Percentiles rank a stretch among this genome's conserved stretches.
These are phyloP conservation scores for Lactarius pseudohatsudake DNA, from an alignment of 768 basidiomycete genomes.

Conservation along the genomic window DNA sequence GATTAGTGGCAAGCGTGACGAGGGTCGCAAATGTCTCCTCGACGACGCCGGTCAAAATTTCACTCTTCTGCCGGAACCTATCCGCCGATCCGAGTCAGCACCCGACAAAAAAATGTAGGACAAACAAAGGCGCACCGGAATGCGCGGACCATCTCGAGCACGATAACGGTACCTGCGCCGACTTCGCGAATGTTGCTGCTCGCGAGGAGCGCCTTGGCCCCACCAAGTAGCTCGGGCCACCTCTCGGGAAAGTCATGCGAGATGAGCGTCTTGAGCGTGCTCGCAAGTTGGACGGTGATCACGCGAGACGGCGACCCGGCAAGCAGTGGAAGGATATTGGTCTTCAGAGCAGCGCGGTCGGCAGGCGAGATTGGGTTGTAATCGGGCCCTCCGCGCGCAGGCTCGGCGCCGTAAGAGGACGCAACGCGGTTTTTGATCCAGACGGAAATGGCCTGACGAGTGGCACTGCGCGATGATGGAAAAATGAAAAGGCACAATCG, in stretches of 20 bases:
- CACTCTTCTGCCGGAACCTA: conserved; percentile 69
- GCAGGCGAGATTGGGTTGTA: conserved; percentile 58
- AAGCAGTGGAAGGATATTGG: conserved; percentile 66
- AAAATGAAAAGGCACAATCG: conserved; percentile 20
- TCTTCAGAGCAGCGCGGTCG: conserved; percentile 74
- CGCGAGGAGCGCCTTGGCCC: conserved; percentile 60
- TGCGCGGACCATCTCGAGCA: conserved; percentile 75
- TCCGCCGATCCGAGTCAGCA: neutral
- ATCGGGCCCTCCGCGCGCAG: conserved; percentile 51
- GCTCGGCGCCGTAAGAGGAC: conserved; percentile 58
- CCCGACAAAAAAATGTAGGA: neutral
- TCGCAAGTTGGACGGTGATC: conserved; percentile 76
- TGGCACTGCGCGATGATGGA: conserved; percentile 49
- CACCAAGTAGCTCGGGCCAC: conserved; percentile 71
- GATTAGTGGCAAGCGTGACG: conserved; percentile 67
- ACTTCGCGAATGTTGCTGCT: conserved; percentile 71
- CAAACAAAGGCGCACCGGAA: conserved; percentile 52
- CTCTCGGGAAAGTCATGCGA: conserved; percentile 74
- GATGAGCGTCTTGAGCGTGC: conserved; percentile 69
- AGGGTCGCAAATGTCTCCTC: conserved; percentile 70
- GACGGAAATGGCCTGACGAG: conserved; percentile 81
- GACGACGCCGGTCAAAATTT: conserved; percentile 58
- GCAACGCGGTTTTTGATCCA: conserved; percentile 91
- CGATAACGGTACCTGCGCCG: conserved; percentile 76
- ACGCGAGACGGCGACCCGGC: conserved; percentile 61